Evolutionary conservation across 2,329 filamentous ascomycete genomes (phyloP).

Genomic region (Arthrobotrys entomopaga): DNA sequence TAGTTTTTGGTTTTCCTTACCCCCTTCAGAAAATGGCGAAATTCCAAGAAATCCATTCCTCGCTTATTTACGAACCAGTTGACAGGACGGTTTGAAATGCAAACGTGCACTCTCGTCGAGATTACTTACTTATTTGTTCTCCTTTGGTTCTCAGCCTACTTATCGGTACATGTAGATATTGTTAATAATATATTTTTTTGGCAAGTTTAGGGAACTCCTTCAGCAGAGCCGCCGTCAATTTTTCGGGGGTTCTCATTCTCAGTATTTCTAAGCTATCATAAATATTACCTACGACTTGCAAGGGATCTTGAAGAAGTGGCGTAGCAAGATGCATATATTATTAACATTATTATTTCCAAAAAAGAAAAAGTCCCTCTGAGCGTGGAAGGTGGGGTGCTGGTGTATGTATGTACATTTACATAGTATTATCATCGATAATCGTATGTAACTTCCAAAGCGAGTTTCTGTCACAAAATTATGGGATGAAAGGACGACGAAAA

Average conservation of each 20-base stretch:
- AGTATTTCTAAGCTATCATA: background rate
- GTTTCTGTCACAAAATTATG: slow-evolving; percentile 7
- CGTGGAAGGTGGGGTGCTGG: background rate
- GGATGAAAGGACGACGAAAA: slow-evolving; percentile 13
- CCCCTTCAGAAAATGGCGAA: slow-evolving; percentile 1
- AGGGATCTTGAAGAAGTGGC: background rate
- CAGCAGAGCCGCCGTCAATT: slow-evolving; percentile 1
- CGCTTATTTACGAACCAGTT: too few species aligned
- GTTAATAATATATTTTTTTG: slow-evolving; percentile 12
- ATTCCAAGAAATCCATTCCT: slow-evolving; percentile 15
- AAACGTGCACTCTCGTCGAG: too few species aligned
- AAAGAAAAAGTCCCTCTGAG: background rate
- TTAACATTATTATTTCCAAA: slow-evolving; percentile 17
- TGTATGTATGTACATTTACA: too few species aligned
- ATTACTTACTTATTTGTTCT: slow-evolving; percentile 8
- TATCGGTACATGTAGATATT: slow-evolving; percentile 3
- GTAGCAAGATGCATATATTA: slow-evolving; percentile 14
- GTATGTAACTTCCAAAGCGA: background rate
- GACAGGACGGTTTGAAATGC: too few species aligned
- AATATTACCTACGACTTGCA: background rate
- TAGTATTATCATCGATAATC: slow-evolving; percentile 6
- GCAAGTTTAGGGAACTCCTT: slow-evolving; percentile 43
- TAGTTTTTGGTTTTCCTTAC: slow-evolving; percentile 22
- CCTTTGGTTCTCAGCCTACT: slow-evolving; percentile 6
- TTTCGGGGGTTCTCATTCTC: background rate